A percentile compares a stretch with the other conserved stretches of the same genome.
Conservation (phyloP, 139 green algal species). For the Choricystis sp. region DNA sequence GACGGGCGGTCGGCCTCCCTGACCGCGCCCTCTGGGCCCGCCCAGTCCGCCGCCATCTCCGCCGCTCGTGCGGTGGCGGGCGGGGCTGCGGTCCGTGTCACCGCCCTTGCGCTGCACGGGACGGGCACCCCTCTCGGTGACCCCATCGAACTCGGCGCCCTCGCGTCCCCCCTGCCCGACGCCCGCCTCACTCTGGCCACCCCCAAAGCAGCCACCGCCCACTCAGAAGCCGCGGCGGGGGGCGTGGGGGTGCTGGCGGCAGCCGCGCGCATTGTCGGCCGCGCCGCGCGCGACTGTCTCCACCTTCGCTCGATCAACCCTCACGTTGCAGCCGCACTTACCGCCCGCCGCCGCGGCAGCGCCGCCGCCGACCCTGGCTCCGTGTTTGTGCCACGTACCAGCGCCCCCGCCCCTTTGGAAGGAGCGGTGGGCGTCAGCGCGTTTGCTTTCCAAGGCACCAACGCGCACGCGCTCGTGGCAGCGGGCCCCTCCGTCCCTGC, state of each 20-base stretch:
- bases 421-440: conserved; percentile 41
- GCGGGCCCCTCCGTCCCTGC: neutral
- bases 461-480: conserved; percentile 29
- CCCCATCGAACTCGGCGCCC: conserved; percentile 66
- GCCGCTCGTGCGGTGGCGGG: conserved; percentile 8
- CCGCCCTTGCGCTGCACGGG: conserved; percentile 36
- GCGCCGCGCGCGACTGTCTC: conserved; percentile 6
- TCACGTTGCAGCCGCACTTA: conserved; percentile 8
- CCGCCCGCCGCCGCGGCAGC: no score
- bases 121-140: conserved; percentile 63
- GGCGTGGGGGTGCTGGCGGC: conserved; percentile 19
- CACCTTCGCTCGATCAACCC: conserved; percentile 16
- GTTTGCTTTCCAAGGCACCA: conserved; percentile 69
- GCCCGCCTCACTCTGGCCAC: conserved; percentile 18
- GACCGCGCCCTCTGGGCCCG: conserved; percentile 38
- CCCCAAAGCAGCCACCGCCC: conserved; percentile 28
- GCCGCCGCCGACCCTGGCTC: no score
- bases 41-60: conserved; percentile 25
- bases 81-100: conserved; percentile 8
- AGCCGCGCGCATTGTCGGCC: neutral
- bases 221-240: conserved; percentile 30
- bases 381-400: no score
- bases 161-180: conserved; percentile 13
- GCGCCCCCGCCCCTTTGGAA: no score
- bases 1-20: conserved; percentile 37